phyloP scores from a whole-genome alignment of 2,329 filamentous ascomycete species.

The Aphanoascus verrucosus region DNA sequence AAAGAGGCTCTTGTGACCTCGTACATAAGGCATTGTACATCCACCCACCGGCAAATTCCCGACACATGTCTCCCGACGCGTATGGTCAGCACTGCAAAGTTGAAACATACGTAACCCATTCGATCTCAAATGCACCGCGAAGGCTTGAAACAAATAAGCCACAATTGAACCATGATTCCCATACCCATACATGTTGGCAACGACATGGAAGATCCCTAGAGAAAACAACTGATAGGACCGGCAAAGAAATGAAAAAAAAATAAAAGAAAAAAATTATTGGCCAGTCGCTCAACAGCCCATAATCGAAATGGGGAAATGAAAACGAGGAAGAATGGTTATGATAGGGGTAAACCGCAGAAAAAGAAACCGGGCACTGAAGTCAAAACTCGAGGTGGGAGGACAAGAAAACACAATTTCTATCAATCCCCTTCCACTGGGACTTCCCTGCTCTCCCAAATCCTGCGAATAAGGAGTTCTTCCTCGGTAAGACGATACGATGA shows the following conservation, averaged over 20 bases:
- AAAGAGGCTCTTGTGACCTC: no score
- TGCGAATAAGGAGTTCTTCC: constrained; percentile 32
- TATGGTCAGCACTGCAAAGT: no score
- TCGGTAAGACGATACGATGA: constrained; percentile 24
- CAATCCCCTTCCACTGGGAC: constrained; percentile 26
- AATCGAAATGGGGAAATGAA: neutral
- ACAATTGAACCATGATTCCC: neutral
- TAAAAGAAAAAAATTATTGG: neutral
- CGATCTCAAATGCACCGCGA: no score
- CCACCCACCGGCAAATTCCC: no score
- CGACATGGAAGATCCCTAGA: no score
- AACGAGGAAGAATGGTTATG: neutral
- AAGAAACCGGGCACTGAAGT: neutral
- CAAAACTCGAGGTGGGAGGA: neutral
- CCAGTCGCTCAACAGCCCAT: neutral
- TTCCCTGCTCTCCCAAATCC: constrained; percentile 37
- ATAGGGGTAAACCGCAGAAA: neutral
- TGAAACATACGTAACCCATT: no score
- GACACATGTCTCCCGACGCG: no score
- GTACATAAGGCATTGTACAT: no score
- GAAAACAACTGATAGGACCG: no score
- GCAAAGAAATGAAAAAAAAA: neutral
- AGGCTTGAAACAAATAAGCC: no score
- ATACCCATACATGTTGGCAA: neutral
- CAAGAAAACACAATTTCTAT: neutral